These are phyloP conservation scores for Corylus avellana DNA, from an alignment of 306 rosid genomes.

Conservation along the genomic window DNA sequence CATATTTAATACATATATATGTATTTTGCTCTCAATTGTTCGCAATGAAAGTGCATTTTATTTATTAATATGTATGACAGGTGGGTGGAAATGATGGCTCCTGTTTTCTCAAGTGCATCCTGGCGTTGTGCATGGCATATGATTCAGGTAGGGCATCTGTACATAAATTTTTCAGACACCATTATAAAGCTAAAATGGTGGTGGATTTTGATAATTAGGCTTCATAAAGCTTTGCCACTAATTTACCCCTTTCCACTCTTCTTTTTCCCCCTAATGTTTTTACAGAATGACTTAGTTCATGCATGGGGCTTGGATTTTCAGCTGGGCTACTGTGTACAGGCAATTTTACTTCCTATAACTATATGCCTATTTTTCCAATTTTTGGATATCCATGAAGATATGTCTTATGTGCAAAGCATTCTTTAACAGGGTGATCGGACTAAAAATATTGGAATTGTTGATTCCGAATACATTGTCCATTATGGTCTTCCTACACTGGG, in stretches of 20 bases:
- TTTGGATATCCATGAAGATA: neutral
- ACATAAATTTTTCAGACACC: neutral
- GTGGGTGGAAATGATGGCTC: conserved; percentile 61
- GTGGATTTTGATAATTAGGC: neutral
- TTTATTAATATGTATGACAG: conserved; percentile 18
- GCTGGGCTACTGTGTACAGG: conserved; percentile 52
- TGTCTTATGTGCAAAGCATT: conserved; percentile 9
- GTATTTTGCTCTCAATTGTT: neutral
- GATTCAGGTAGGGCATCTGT: conserved; percentile 38
- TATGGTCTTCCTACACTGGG: conserved; percentile 52
- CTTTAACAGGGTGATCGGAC: conserved; percentile 47
- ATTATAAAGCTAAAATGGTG: neutral
- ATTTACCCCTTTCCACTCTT: neutral
- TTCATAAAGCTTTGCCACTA: neutral
- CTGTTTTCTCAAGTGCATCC: conserved; percentile 47
- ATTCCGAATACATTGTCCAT: conserved; percentile 50
- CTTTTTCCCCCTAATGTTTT: neutral
- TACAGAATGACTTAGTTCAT: conserved; percentile 51
- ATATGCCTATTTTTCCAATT: neutral
- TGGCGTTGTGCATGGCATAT: conserved; percentile 54
- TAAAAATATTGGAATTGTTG: conserved; percentile 47
- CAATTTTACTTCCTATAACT: conserved; percentile 2
- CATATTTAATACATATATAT: neutral
- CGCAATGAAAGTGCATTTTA: neutral
- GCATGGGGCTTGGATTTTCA: conserved; percentile 58